Base-by-base conservation (phyloP, 2,329 filamentous ascomycete species). In the Colletotrichum graminicola region DNA sequence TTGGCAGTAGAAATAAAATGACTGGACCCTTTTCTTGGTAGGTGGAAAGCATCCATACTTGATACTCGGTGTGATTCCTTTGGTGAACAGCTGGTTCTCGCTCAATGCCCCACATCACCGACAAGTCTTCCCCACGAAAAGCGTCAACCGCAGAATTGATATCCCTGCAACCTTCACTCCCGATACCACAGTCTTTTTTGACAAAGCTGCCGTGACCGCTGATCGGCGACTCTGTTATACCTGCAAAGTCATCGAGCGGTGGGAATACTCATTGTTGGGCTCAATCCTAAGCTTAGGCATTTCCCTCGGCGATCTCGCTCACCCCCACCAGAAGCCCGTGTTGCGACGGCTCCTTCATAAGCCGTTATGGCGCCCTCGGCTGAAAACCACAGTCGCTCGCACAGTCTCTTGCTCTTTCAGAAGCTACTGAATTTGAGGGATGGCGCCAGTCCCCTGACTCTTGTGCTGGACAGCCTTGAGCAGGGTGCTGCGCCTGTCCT, bases 391-490 rank as follows among this genome's bases (percentile, higher is more conserved):
- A 88, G 93, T 39, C 89, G 94, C 74, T 95, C 94, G 26, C 94
- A 97, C 81, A 95, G 94, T 79, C 83, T 97, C 29, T 88, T 97
- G 3, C 85, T 97, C 2, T 90, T 97, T 66, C 93, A 94, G 74
- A 95, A 94, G 78, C 85, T 97, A 2, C 86, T 97, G 74, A 93
- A 91, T 77, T 85, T 94, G 67, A 89, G 94, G 73, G 93, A 96
- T 80, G 90, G 90, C 67, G 90, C 92, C 18, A 97, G 94, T 60
- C 95, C 95, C 3, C 90, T 98, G 77, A 98, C 95, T 0, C 84
- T 98, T 34, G 82, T 98, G 3, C 86, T 97, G 67, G 95, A 98
- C 80, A 93, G 88, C 43, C 85, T 98, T 39, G 94, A 97, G 82
- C 94, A 97, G 82, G 90, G 91, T 34, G 93, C 91, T 8, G 86